A percentile compares a stretch with the other conserved stretches of the same genome.
phyloP scores from a whole-genome alignment of 805 yeast species.

The Peterozyma toletana region DNA sequence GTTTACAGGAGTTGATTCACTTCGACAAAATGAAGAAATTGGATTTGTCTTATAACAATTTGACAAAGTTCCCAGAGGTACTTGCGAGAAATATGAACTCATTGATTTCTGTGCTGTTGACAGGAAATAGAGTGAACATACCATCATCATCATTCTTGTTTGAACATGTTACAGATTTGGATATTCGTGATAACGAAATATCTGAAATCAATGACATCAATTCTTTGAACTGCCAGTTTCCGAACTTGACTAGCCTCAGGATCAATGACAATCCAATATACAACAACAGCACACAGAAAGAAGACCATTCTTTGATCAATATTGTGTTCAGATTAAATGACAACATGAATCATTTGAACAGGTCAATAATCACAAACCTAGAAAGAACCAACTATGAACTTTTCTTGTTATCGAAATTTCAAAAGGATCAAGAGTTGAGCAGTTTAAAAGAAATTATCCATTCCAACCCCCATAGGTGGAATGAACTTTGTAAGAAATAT shows the following conservation, averaged over 20 bases:
- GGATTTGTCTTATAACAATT: too few relatives aligned
- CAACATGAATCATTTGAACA: slow-evolving; percentile 42
- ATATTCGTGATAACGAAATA: slow-evolving; percentile 46
- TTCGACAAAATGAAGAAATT: too few relatives aligned
- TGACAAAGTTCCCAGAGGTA: too few relatives aligned
- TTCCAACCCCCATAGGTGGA: slow-evolving; percentile 30
- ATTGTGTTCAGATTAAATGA: slow-evolving; percentile 17
- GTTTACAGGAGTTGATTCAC: too few relatives aligned
- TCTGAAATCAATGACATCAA: slow-evolving; percentile 43
- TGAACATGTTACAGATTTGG: slow-evolving; percentile 24
- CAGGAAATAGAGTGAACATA: background rate
- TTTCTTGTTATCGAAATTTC: slow-evolving; percentile 50
- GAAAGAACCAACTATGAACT: slow-evolving; percentile 63
- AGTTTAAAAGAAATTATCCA: slow-evolving; percentile 6
- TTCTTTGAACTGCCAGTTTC: slow-evolving; percentile 26
- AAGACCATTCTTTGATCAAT: slow-evolving; percentile 15
- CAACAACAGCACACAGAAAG: slow-evolving; percentile 10
- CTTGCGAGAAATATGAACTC: too few relatives aligned
- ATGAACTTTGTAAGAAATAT: slow-evolving; percentile 28
- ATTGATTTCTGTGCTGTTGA: too few relatives aligned
- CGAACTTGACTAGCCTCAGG: slow-evolving; percentile 36
- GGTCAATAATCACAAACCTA: slow-evolving; percentile 35
- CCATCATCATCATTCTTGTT: background rate
- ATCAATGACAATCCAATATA: slow-evolving; percentile 49
- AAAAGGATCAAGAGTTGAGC: slow-evolving; percentile 11